Evolutionary conservation across 2,329 filamentous ascomycete species (phyloP), one percentile per base, ranked within the genome.

Genomic region (Fusarium odoratissimum): DNA sequence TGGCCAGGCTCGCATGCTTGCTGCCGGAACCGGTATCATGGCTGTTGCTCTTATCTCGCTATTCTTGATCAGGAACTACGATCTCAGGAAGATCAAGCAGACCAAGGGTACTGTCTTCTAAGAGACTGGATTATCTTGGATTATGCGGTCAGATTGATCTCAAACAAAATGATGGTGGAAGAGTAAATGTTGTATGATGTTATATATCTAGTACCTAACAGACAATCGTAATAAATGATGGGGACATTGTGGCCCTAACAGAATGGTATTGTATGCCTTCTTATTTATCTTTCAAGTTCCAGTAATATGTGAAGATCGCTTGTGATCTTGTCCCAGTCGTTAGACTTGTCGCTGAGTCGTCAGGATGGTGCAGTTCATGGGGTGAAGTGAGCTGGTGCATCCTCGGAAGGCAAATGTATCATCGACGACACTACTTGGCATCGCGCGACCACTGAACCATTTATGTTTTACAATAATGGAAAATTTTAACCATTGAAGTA

Each of bases 51-150:
- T 82, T 25, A 65, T 84, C 6, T 86, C 82, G 74, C 75, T 83
- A 4, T 73, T 86, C 21, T 78, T 87, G 78, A 84, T 88, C 61
- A 83, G 79, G 72, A 85, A 89, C 71, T 83, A 87, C 63, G 84
- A 89, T 62, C 77, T 89, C 14, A 81, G 78, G 67, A 84, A 85
- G 78, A 79, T 85, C 23, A 79, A 81, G 42, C 87, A 89, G 78
- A 83, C 83, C 12, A 88, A 86, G 81, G 88, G 88, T 49, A 82
- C 76, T 7, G 83, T 89, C 8, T 87, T 87, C 66, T 88, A 83
- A 76, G 11, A 7, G 30, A 17, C 4, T 16, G 11, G 8, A 37
- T 13, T 6, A 28, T 48, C 23, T 37, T 33, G 35, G 17, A 25
- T 8, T 12, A 40, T 44, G 17, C 12, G 35, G 8, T 28, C 17